Base-by-base conservation (phyloP, 208 protist genomes). In the Herpetomonas samuelpessoai region DNA sequence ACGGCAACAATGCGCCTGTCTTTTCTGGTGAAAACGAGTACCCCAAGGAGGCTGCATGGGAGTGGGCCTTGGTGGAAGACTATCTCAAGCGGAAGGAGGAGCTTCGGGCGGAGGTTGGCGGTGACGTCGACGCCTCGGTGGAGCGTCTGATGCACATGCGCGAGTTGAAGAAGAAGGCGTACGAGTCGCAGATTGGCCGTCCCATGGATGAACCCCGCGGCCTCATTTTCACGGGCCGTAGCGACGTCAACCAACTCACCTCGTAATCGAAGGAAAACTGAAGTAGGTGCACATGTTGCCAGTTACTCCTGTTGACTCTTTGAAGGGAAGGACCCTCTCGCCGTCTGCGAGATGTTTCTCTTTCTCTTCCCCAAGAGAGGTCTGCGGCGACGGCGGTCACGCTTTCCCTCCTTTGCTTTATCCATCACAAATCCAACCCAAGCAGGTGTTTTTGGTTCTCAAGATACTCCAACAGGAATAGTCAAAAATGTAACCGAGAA, bases 21-120 rank as follows among this genome's bases (percentile, higher is more conserved):
- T 71, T 79, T 31, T 53, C 68, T 6, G 53, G 19, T 16, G 71
- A 86, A 46, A 64, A 59, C 6, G 71, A 92, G 57, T 50, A 39
- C n/a, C 90, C 90, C 6, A 29, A 64, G 16, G 57, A 60, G 9
- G 56, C 70, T 7, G 65, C 78, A 0, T 89, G 78, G 83, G 86
- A 96, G 67, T 74, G 83, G 24, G 48, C 62, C 10, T 68, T 77
- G 10, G 60, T 92, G 14, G 52, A 71, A 3, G 59, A 82, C 7
- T 91, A 88, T 50, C 73, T 85, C n/a, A 44, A 45, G 22, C 72
- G 78, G 0, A 92, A 93, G 60, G 81, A 96, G 68, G 71, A 79
- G 58, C 76, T 96, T 16, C 72, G 78, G 14, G 62, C 81, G 47
- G 75, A 92, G 56, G 83, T 88, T 3, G 81, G 66, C 18, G 86